Evolutionary conservation across 331 rosid species (phyloP).

Genomic region (Phaseolus coccineus): DNA sequence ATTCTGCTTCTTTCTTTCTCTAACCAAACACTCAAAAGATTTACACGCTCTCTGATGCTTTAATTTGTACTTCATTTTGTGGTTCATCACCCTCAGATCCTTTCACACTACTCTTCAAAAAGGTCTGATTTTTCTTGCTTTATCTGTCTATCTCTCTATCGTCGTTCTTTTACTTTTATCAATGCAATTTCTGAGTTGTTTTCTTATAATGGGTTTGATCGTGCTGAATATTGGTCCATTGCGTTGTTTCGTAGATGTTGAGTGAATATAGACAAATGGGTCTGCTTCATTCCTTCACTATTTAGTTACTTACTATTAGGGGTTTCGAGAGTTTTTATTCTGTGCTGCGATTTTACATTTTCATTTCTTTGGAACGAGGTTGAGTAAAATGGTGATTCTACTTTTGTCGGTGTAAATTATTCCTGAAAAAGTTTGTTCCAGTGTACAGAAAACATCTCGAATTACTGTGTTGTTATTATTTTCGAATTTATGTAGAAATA

Average conservation of each 20-base stretch:
- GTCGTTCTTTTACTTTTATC: neutral
- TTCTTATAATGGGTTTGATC: conserved; percentile 24
- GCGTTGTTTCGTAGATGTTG: neutral
- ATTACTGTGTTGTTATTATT: neutral
- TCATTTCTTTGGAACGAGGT: neutral
- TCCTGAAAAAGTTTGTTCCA: neutral
- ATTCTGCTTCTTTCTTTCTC: conserved; percentile 18
- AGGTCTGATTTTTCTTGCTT: conserved; percentile 35
- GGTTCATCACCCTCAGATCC: conserved; percentile 48
- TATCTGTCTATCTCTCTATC: neutral
- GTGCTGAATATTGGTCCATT: neutral
- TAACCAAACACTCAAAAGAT: conserved; percentile 7
- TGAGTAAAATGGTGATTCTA: neutral
- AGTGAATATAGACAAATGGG: neutral
- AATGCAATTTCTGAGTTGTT: neutral
- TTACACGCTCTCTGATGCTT: neutral
- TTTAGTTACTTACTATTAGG: conserved; percentile 28
- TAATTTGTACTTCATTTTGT: conserved; percentile 9
- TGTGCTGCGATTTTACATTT: conserved; percentile 8
- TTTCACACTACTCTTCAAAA: conserved; percentile 4
- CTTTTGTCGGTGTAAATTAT: conserved; percentile 2
- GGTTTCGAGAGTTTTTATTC: conserved; percentile 10
- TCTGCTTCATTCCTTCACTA: conserved; percentile 26
- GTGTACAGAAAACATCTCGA: neutral
- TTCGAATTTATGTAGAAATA: conserved; percentile 1